These are phyloP conservation scores for Tylopilus intermedius DNA, from an alignment of 768 basidiomycete genomes.

Conservation along the genomic window DNA sequence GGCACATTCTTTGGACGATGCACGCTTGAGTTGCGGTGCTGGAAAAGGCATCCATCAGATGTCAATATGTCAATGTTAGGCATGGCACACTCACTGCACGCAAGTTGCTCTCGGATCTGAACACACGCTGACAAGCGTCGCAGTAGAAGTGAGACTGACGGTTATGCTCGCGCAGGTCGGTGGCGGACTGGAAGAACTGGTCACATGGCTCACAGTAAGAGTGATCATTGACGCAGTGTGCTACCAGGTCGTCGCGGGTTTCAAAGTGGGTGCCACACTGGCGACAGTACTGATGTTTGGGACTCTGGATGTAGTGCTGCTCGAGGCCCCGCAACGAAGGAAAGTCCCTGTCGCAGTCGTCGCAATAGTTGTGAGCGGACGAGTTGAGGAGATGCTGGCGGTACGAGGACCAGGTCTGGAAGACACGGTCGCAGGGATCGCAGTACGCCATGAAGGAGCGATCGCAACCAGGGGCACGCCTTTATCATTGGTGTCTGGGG, in stretches of 20 bases:
- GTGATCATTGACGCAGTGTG: constrained; percentile 41
- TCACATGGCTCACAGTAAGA: constrained; percentile 40
- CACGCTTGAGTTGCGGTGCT: constrained; percentile 51
- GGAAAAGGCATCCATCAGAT: neutral
- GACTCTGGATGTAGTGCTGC: constrained; percentile 51
- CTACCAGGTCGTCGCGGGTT: constrained; percentile 27
- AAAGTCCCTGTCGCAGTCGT: constrained; percentile 46
- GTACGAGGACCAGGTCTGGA: constrained; percentile 26
- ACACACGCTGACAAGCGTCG: constrained; percentile 38
- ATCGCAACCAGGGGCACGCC: too few species aligned
- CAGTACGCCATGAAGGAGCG: constrained; percentile 29
- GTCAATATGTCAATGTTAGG: too few species aligned
- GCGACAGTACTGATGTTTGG: constrained; percentile 49
- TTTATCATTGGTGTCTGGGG: constrained; percentile 15
- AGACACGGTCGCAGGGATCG: constrained; percentile 37
- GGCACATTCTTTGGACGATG: constrained; percentile 40
- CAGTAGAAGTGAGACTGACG: constrained; percentile 45
- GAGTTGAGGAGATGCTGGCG: constrained; percentile 36
- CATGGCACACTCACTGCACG: constrained; percentile 5
- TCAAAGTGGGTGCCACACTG: constrained; percentile 43
- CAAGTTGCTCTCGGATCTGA: constrained; percentile 28
- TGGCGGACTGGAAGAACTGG: constrained; percentile 36
- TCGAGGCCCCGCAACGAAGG: constrained; percentile 31
- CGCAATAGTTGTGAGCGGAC: constrained; percentile 41
- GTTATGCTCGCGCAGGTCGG: constrained; percentile 45